These are phyloP conservation scores for Globisporangium splendens DNA, from an alignment of 352 stramenopile genomes.

Conservation along the genomic window DNA sequence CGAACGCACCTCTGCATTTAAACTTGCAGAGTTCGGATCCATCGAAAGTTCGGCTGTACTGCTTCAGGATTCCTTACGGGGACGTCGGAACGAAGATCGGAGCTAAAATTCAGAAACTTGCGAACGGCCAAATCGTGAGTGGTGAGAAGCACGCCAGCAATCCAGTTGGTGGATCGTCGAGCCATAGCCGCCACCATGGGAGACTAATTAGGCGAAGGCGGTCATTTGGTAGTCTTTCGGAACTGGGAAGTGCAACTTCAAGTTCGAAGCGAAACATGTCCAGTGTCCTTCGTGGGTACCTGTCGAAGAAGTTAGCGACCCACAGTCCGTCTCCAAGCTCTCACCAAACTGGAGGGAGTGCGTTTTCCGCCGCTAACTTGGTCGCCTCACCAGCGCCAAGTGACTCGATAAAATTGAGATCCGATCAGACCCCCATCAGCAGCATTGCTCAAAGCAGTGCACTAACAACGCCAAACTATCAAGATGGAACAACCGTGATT, in stretches of 20 bases:
- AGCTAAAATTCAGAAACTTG: slow-evolving; percentile 14
- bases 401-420: slow-evolving; percentile 13
- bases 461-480: slow-evolving; percentile 2
- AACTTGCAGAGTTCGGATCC: slow-evolving; percentile 76
- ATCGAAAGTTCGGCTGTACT: slow-evolving; percentile 71
- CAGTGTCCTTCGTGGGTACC: slow-evolving; percentile 44
- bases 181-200: slow-evolving; percentile 14
- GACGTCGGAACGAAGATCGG: slow-evolving; percentile 20
- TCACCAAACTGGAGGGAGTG: slow-evolving; percentile 3
- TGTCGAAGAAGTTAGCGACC: slow-evolving; percentile 38
- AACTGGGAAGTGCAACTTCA: slow-evolving; percentile 35
- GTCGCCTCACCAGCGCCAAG: neutral
- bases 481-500: slow-evolving; percentile 1
- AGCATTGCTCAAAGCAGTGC: slow-evolving; percentile 1
- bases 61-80: slow-evolving; percentile 45
- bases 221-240: slow-evolving; percentile 70
- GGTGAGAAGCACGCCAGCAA: slow-evolving; percentile 9
- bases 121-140: neutral
- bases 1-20: slow-evolving; percentile 72
- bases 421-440: slow-evolving; percentile 11
- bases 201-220: slow-evolving; percentile 59
- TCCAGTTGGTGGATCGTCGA: slow-evolving; percentile 5
- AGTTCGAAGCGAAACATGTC: slow-evolving; percentile 39
- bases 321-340: slow-evolving; percentile 1
- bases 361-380: neutral